Base-by-base conservation (phyloP, 1,284 basidiomycete species). In the Rhizoctonia solani region DNA sequence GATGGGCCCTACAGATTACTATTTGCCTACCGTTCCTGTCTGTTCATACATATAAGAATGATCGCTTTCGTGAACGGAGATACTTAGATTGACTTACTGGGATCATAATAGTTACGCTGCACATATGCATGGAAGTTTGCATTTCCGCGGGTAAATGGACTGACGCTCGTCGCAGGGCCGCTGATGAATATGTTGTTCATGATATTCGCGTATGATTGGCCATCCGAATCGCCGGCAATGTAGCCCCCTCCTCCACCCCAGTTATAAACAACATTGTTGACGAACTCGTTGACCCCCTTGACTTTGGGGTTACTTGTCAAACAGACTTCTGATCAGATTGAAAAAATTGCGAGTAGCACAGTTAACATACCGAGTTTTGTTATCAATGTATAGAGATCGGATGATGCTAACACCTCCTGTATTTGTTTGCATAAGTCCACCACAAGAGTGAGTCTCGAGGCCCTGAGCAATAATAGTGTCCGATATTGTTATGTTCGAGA, bases 391-490 rank as follows among this genome's bases (percentile, higher is more conserved):
- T 11, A 78, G 70, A 1, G 75, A 73, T 6, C 77, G 74, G 56
- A 79, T 72, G 54, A 79, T 79, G 54, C 77, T 78, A 53, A 79
- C 74, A 21, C 77, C 77, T 2, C 77, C 77, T 8, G 37, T 39
- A 54, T 73, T 72, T 19, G 76, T 77, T 59, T 79, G 77, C 14
- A 78, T 79, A 46, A 79, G 75, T 1, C 77, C 77, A 44, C 77
- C 77, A 56, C 76, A 77, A 4, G 76, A 77, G 67, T 79, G 77
- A 6, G 76, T 78, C 54, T 78, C 74, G 5, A 78, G 71, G 34
- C 77, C 77, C 69, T 78, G 77, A 3, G 77, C 75, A 49, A 78
- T 78, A 66, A 78, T 78, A n/a, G 74, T 77, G 63, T 78, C 76
- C 21, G 73, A 74, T 29, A 78, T 78, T 4, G 76, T 78, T 54